Percentiles rank a stretch among this genome's conserved stretches.
phyloP scores from a whole-genome alignment of 2,329 filamentous ascomycete species.

The Penicillium hordei region DNA sequence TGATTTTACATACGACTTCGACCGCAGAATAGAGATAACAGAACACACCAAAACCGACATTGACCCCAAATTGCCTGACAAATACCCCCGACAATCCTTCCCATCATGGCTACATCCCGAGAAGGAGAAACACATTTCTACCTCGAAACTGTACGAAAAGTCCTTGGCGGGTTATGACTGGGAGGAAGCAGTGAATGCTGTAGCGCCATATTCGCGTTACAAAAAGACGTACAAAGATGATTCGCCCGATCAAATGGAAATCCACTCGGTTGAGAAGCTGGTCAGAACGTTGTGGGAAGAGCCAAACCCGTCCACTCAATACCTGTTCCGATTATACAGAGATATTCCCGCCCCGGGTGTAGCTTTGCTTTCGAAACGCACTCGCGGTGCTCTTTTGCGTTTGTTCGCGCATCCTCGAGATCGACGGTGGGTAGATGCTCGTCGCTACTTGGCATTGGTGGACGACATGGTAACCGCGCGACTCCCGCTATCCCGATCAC shows the following conservation, averaged over 20 bases:
- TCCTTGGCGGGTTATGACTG: slow-evolving; percentile 26
- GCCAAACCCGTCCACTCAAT: slow-evolving; percentile 44
- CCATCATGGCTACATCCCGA: slow-evolving; percentile 17
- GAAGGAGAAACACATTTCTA: slow-evolving; percentile 23
- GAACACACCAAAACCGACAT: not conserved
- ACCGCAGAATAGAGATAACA: slow-evolving; percentile 4
- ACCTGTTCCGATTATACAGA: slow-evolving; percentile 55
- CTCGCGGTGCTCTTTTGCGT: slow-evolving; percentile 65
- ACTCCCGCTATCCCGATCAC: slow-evolving; percentile 63
- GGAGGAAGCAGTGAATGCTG: slow-evolving; percentile 40
- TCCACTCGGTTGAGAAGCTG: slow-evolving; percentile 39
- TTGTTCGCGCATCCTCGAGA: slow-evolving; percentile 60
- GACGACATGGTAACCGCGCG: slow-evolving; percentile 77
- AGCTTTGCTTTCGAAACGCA: slow-evolving; percentile 47
- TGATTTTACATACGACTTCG: slow-evolving; percentile 9
- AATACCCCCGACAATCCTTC: slow-evolving; percentile 4
- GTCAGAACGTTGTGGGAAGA: slow-evolving; percentile 47
- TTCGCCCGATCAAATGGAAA: slow-evolving; percentile 34
- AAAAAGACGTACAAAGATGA: slow-evolving; percentile 33
- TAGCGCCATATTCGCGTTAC: slow-evolving; percentile 31
- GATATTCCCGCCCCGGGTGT: slow-evolving; percentile 55
- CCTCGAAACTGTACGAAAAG: slow-evolving; percentile 26
- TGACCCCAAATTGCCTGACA: not conserved
- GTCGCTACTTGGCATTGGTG: slow-evolving; percentile 76
- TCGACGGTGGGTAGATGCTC: slow-evolving; percentile 57